These are phyloP conservation scores for Globisporangium viniferum DNA, from an alignment of 352 stramenopile species.

Conservation along the genomic window DNA sequence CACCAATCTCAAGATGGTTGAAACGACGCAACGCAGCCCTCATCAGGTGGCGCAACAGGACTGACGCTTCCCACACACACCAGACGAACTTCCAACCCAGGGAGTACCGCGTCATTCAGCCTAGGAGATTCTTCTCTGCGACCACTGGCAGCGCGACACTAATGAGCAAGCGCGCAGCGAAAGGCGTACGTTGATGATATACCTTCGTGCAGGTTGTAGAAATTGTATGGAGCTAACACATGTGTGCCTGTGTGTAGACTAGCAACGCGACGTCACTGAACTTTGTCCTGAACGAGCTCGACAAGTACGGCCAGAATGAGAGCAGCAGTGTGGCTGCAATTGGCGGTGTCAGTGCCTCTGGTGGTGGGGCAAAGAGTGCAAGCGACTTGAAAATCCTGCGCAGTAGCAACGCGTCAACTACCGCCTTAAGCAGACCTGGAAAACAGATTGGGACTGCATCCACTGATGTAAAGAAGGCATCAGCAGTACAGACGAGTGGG, in stretches of 20 bases:
- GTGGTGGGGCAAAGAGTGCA: background rate
- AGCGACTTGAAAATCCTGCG: constrained; percentile 9
- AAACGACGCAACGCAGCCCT: constrained; percentile 3
- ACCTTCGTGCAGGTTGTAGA: no score
- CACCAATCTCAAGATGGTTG: constrained; percentile 18
- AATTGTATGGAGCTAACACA: background rate
- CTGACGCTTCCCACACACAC: background rate
- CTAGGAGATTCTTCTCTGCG: background rate
- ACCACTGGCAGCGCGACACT: background rate
- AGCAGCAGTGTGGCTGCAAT: background rate
- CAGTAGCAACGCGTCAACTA: background rate
- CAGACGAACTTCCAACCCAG: background rate
- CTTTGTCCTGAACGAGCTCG: constrained; percentile 54
- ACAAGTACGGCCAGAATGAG: constrained; percentile 54
- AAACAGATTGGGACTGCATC: constrained; percentile 1
- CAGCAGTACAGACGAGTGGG: background rate
- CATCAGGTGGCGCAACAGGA: background rate
- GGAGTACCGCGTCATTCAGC: background rate
- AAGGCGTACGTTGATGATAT: constrained; percentile 30
- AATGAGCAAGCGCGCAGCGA: constrained; percentile 54
- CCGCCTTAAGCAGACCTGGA: background rate
- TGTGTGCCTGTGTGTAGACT: constrained; percentile 6
- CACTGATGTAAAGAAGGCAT: background rate
- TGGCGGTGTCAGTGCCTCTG: constrained; percentile 11
- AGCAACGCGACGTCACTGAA: constrained; percentile 44